These are phyloP conservation scores for Pseudogymnoascus sp. DNA, from an alignment of 2,329 filamentous ascomycete genomes.

Conservation along the genomic window DNA sequence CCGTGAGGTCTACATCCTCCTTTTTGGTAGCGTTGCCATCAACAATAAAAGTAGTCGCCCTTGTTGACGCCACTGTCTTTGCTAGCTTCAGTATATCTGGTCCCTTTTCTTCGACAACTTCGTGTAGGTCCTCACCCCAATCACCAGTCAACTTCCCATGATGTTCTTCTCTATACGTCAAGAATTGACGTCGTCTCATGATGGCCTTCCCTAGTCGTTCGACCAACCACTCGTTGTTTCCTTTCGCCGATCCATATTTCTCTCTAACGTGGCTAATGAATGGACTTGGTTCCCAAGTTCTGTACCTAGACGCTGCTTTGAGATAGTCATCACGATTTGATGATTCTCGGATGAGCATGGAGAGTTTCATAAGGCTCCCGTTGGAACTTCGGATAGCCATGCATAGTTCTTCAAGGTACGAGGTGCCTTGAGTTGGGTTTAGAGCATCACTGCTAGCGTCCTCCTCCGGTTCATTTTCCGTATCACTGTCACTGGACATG, in stretches of 20 bases:
- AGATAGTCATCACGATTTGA: slow-evolving; percentile 20
- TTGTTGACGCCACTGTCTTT: slow-evolving; percentile 16
- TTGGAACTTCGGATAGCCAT: slow-evolving; percentile 17
- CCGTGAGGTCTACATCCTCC: slow-evolving; percentile 11
- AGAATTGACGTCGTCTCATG: slow-evolving; percentile 24
- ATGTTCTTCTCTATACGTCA: slow-evolving; percentile 26
- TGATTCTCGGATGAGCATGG: slow-evolving; percentile 19
- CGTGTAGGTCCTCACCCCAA: slow-evolving; percentile 12
- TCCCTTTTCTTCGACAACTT: background rate
- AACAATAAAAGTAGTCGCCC: slow-evolving; percentile 20
- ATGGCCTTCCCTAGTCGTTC: slow-evolving; percentile 26
- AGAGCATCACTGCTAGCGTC: background rate
- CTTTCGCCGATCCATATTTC: slow-evolving; percentile 16
- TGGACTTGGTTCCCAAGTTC: slow-evolving; percentile 8
- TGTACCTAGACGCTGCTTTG: slow-evolving; percentile 20
- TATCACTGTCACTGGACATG: slow-evolving; percentile 13
- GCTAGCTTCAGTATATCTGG: background rate
- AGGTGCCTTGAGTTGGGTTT: slow-evolving; percentile 12
- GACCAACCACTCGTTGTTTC: slow-evolving; percentile 17
- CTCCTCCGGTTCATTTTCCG: slow-evolving; percentile 10
- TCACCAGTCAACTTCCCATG: slow-evolving; percentile 17
- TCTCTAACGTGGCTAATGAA: slow-evolving; percentile 21
- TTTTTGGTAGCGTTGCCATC: background rate
- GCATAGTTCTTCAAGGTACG: slow-evolving; percentile 19
- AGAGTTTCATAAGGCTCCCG: slow-evolving; percentile 19